Percentiles rank a stretch among this genome's conserved stretches.
Conservation (phyloP, 352 stramenopile genomes). For the Globisporangium apiculatum region DNA sequence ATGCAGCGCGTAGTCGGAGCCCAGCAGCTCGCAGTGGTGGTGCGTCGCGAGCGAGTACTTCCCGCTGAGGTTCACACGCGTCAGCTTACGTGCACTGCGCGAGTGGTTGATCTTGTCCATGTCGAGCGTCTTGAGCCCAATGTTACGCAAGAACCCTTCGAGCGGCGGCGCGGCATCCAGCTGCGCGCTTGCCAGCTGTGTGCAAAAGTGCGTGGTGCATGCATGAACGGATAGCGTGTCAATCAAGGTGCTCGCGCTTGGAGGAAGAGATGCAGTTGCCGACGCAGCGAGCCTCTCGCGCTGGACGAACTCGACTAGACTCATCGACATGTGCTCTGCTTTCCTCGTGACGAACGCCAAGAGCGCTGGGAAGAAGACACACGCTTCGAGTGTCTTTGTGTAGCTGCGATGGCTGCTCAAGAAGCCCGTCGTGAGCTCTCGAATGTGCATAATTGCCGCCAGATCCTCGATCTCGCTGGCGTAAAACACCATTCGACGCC, state of each 20-base stretch:
- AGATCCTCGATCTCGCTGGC: conserved; percentile 12
- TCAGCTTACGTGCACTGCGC: conserved; percentile 4
- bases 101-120: conserved; percentile 15
- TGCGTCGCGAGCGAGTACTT: conserved; percentile 10
- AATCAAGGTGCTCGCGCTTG: neutral
- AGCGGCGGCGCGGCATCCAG: conserved; percentile 2
- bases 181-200: neutral
- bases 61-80: conserved; percentile 10
- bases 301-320: conserved; percentile 1
- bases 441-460: neutral
- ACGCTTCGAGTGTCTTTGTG: conserved; percentile 9
- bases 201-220: neutral
- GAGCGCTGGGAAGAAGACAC: conserved; percentile 10
- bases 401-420: conserved; percentile 7
- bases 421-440: conserved; percentile 8
- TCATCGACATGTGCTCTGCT: conserved; percentile 9
- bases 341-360: conserved; percentile 9
- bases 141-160: conserved; percentile 12
- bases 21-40: conserved; percentile 11
- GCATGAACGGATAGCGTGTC: neutral
- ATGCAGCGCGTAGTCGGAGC: conserved; percentile 10
- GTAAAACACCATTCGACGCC: conserved; percentile 11
- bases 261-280: neutral
- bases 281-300: neutral
- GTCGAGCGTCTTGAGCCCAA: conserved; percentile 11